These are phyloP conservation scores for Diaporthe ampelina DNA, from an alignment of 2,329 filamentous ascomycete species.

Conservation along the genomic window DNA sequence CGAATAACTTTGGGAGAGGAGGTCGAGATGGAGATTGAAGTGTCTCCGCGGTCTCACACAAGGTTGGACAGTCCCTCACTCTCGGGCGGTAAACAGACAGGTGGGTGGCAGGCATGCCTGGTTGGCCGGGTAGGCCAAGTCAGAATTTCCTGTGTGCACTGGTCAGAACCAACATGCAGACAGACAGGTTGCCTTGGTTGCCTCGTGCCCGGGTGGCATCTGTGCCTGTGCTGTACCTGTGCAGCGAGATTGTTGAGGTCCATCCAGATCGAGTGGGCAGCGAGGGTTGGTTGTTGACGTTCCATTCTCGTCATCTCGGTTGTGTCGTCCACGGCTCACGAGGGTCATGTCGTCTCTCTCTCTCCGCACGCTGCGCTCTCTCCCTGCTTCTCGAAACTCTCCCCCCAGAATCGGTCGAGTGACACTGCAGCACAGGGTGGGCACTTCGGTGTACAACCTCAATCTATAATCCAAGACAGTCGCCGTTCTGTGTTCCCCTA, in stretches of 20 bases:
- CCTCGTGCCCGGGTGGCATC: not conserved
- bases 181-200: too few species aligned
- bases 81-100: not conserved
- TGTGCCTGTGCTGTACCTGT: too few species aligned
- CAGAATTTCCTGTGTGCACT: too few species aligned
- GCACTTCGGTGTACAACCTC: conserved; percentile 41
- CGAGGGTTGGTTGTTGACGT: not conserved
- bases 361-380: too few species aligned
- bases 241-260: not conserved
- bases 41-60: conserved; percentile 24
- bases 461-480: conserved; percentile 39
- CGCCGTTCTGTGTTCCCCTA: conserved; percentile 38
- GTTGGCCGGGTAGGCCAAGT: not conserved
- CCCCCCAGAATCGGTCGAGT: conserved; percentile 16
- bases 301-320: conserved; percentile 26
- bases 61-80: conserved; percentile 12
- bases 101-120: too few species aligned
- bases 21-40: conserved; percentile 14
- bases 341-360: not conserved
- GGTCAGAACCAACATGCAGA: too few species aligned
- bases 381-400: conserved; percentile 34
- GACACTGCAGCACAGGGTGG: conserved; percentile 10
- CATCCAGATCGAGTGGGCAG: not conserved
- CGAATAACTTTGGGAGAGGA: not conserved
- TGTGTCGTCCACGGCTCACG: not conserved